Evolutionary conservation across 1,284 basidiomycete species (phyloP).

Genomic region (Ceratobasidium sp.): DNA sequence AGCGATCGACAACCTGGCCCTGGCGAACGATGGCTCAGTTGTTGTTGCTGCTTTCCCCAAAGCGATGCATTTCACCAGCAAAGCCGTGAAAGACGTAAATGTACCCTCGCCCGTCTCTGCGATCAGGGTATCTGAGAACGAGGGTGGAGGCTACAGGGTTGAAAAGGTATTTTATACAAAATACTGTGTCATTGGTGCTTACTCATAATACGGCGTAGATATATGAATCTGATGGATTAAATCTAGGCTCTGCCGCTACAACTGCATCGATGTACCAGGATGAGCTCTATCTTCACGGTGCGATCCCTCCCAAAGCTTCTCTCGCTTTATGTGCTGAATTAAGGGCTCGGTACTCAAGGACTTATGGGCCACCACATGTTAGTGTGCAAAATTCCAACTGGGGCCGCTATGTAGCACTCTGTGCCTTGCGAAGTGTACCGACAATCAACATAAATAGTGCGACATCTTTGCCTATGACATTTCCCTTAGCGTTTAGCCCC

Average conservation of each 20-base stretch:
- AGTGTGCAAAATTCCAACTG: conserved; percentile 24
- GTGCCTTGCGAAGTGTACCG: not conserved
- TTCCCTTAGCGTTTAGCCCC: no score
- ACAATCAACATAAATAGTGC: no score
- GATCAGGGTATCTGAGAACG: conserved; percentile 63
- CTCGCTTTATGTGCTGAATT: not conserved
- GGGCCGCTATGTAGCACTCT: not conserved
- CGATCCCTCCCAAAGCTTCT: not conserved
- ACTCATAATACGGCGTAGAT: not conserved
- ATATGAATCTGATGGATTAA: conserved; percentile 5
- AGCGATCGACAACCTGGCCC: conserved; percentile 6
- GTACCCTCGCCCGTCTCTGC: conserved; percentile 56
- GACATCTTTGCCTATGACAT: no score
- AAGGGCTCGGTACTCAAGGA: not conserved
- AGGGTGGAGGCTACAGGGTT: conserved; percentile 66
- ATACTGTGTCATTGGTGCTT: conserved; percentile 44
- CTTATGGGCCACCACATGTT: conserved; percentile 5
- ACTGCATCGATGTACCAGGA: conserved; percentile 10
- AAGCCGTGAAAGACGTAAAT: conserved; percentile 54
- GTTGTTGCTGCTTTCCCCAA: conserved; percentile 50
- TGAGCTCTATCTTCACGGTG: conserved; percentile 11
- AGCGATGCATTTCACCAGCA: conserved; percentile 45
- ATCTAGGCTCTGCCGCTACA: conserved; percentile 2
- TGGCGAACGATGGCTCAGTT: conserved; percentile 48
- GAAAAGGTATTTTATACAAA: conserved; percentile 67